These are phyloP conservation scores for Eragrostis curvula DNA, from an alignment of 176 grass and related monocot species.

Conservation along the genomic window DNA sequence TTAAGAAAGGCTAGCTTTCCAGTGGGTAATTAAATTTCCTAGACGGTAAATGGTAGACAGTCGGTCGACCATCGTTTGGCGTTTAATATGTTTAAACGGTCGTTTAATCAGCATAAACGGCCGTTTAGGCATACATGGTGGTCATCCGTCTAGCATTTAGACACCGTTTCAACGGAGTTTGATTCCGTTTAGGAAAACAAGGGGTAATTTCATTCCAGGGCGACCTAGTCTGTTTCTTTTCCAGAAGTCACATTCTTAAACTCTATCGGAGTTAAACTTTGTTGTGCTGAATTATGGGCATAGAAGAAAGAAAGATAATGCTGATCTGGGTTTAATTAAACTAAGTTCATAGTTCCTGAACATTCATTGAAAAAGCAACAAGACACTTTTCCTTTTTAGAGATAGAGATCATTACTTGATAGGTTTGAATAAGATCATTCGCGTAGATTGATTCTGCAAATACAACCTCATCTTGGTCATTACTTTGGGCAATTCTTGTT, in stretches of 20 bases:
- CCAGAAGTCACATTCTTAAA: background rate
- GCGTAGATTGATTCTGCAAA: constrained; percentile 93
- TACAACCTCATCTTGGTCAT: constrained; percentile 91
- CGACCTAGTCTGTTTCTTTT: background rate
- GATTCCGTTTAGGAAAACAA: too few relatives aligned
- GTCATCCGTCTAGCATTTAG: too few relatives aligned
- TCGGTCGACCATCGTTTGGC: too few relatives aligned
- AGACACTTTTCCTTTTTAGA: background rate
- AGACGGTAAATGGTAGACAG: too few relatives aligned
- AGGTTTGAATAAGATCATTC: constrained; percentile 97
- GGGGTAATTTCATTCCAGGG: background rate
- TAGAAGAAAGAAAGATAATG: background rate
- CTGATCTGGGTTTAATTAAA: background rate
- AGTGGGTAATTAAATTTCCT: too few relatives aligned
- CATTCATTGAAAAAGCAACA: constrained; percentile 7
- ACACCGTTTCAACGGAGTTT: too few relatives aligned
- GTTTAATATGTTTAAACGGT: too few relatives aligned
- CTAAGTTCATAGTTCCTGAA: background rate
- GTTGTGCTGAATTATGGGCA: background rate
- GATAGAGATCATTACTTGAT: constrained; percentile 73
- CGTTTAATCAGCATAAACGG: too few relatives aligned
- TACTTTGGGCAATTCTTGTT: constrained; percentile 81
- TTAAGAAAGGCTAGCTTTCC: background rate
- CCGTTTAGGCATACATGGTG: too few relatives aligned
- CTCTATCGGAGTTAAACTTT: background rate